Conservation (phyloP, 1,284 basidiomycete species). For the Heterobasidion irregulare region DNA sequence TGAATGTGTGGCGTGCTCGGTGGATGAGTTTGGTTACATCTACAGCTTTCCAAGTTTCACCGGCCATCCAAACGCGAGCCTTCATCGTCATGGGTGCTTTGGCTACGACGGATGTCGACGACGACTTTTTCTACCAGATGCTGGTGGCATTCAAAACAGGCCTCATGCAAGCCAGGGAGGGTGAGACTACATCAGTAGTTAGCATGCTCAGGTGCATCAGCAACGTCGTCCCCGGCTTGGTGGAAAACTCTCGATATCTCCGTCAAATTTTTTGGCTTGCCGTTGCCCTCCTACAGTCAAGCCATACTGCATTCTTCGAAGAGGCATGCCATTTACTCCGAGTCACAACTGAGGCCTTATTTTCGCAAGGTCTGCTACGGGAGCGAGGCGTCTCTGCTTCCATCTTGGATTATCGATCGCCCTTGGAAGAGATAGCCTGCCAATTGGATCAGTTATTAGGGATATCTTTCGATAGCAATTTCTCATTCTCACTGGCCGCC, state of each 20-base stretch:
- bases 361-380: conserved; percentile 47
- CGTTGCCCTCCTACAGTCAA: conserved; percentile 72
- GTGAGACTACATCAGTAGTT: conserved; percentile 68
- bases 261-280: conserved; percentile 80
- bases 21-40: conserved; percentile 93
- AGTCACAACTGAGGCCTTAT: conserved; percentile 62
- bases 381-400: conserved; percentile 45
- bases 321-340: conserved; percentile 64
- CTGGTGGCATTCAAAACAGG: conserved; percentile 73
- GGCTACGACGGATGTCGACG: conserved; percentile 75
- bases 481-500: conserved; percentile 76
- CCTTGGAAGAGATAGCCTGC: conserved; percentile 59
- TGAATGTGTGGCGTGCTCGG: conserved; percentile 89
- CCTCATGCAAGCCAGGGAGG: conserved; percentile 50
- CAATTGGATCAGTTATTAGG: conserved; percentile 71
- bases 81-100: conserved; percentile 82
- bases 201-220: conserved; percentile 84
- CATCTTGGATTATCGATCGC: conserved; percentile 58
- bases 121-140: conserved; percentile 86
- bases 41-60: conserved; percentile 89
- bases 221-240: conserved; percentile 66
- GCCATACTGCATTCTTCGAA: conserved; percentile 65
- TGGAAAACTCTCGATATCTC: conserved; percentile 65
- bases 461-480: conserved; percentile 72
- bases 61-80: conserved; percentile 83